Percentiles rank a stretch among this genome's conserved stretches.
These are phyloP conservation scores for Evansstolkia leycettana DNA, from an alignment of 495 filamentous ascomycete species.

Conservation along the genomic window DNA sequence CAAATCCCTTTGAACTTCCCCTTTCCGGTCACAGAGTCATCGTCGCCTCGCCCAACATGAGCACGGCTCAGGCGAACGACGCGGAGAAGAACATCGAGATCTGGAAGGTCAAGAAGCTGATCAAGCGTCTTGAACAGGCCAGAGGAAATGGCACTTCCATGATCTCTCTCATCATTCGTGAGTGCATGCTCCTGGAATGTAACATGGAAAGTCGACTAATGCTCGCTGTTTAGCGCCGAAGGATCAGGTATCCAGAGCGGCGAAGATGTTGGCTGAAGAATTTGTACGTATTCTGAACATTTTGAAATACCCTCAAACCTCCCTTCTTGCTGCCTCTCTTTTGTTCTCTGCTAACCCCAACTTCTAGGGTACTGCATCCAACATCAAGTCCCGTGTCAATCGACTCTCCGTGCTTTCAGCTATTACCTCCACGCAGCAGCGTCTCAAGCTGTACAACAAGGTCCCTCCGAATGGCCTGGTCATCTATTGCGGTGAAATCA, in stretches of 20 bases:
- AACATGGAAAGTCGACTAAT: not conserved
- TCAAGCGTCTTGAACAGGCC: constrained; percentile 87
- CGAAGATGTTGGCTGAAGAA: constrained; percentile 99
- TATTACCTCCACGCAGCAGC: constrained; percentile 97
- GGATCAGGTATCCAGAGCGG: constrained; percentile 90
- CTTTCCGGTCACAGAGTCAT: constrained; percentile 18
- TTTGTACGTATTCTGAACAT: constrained; percentile 49
- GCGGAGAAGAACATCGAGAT: constrained; percentile 92
- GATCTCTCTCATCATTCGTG: constrained; percentile 98
- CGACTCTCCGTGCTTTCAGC: constrained; percentile 92
- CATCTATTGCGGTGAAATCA: constrained; percentile 99
- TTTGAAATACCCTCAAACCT: too few relatives aligned
- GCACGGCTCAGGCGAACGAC: constrained; percentile 76
- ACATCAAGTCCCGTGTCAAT: constrained; percentile 99
- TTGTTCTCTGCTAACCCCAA: constrained; percentile 16
- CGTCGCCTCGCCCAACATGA: constrained; percentile 59
- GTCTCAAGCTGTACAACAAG: constrained; percentile 96
- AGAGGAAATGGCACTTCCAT: constrained; percentile 94
- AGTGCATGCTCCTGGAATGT: constrained; percentile 15
- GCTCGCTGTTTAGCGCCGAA: constrained; percentile 58
- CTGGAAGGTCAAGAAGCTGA: constrained; percentile 93
- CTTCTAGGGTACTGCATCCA: constrained; percentile 80
- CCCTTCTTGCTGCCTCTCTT: constrained; percentile 1
- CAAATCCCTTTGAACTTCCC: constrained; percentile 9
- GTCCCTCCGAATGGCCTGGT: constrained; percentile 95